Evolutionary conservation across 768 basidiomycete species (phyloP), one percentile per base, ranked within the genome.

Genomic region (Tulasnella sp.): DNA sequence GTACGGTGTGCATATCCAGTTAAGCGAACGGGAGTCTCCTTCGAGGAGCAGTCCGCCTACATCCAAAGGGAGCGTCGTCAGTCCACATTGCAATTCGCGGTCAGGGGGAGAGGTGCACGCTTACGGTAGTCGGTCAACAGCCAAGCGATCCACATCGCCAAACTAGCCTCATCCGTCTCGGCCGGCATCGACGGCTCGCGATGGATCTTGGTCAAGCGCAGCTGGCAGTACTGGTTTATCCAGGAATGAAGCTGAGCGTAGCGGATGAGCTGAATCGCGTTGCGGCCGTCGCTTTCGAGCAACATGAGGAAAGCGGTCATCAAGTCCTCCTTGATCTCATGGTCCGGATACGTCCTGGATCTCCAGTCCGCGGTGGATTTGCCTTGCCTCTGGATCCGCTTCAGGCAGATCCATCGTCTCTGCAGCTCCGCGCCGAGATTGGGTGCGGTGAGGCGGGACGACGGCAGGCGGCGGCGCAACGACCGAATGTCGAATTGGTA

Each of bases 241-340:
- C 44, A 79, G 1, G 21, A 31, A 27, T 72, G 44, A n/a, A 79
- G 24, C 10, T 74, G 18, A 12, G 71, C 78, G 19, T 58, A 79
- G 18, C 58, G 78, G 14, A 81, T 19, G 38, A 81, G 75, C 24
- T 81, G 80, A 27, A 38, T 19, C 27, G 56, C 52, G 62, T 81
- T 81, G 34, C 58, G 48, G 27, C 80, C 74, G 44, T 81, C 80
- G 44, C 79, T 80, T 68, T 81, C 80, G 4, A 73, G 31, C 19
- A 74, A 39, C 80, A 81, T 80, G 27, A 81, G 48, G 71, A 80
- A 81, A n/a, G 72, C 44, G 58, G 80, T 81, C 48, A 74, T 81
- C 34, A 74, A 38, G 21, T 79, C 78, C 48, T 79, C 78, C 42
- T 40, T 58, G 36, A 44, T 38, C 36, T 62, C 5, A n/a, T 48